A percentile compares a stretch with the other conserved stretches of the same genome.
Evolutionary conservation across 306 rosid species (phyloP).

Genomic region (Herpetospermum pedunculosum): DNA sequence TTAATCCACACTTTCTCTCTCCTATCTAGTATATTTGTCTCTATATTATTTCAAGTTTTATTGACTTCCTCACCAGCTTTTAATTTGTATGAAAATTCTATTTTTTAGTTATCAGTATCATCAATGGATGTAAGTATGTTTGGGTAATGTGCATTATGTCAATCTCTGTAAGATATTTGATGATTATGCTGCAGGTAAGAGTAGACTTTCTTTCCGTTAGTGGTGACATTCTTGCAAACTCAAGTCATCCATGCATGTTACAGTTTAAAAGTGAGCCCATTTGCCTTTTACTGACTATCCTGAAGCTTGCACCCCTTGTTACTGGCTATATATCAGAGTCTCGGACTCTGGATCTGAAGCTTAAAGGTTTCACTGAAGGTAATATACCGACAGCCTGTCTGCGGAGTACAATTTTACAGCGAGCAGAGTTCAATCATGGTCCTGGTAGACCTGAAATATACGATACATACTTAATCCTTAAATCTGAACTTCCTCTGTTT

Average conservation of each 20-base stretch:
- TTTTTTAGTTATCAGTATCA: not conserved
- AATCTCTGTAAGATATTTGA: not conserved
- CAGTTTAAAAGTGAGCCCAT: conserved; percentile 64
- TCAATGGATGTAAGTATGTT: not conserved
- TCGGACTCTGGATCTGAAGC: conserved; percentile 49
- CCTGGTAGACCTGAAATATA: conserved; percentile 86
- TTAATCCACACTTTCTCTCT: too few relatives aligned
- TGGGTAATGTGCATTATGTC: not conserved
- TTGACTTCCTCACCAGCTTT: too few relatives aligned
- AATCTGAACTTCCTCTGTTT: conserved; percentile 49
- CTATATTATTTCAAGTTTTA: too few relatives aligned
- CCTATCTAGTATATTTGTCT: too few relatives aligned
- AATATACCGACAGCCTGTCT: conserved; percentile 51
- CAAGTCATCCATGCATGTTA: conserved; percentile 68
- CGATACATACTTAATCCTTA: conserved; percentile 42
- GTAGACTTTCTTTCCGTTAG: conserved; percentile 36
- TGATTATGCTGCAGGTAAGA: conserved; percentile 32
- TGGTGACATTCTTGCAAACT: conserved; percentile 61
- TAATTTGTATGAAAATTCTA: not conserved
- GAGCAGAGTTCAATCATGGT: conserved; percentile 54
- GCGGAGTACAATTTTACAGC: conserved; percentile 55
- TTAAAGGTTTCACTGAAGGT: conserved; percentile 54
- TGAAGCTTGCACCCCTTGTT: conserved; percentile 55
- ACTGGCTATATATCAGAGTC: conserved; percentile 56
- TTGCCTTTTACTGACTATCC: conserved; percentile 42